These are phyloP conservation scores for Trichomonas tenax DNA, from an alignment of 208 protist genomes.

Conservation along the genomic window DNA sequence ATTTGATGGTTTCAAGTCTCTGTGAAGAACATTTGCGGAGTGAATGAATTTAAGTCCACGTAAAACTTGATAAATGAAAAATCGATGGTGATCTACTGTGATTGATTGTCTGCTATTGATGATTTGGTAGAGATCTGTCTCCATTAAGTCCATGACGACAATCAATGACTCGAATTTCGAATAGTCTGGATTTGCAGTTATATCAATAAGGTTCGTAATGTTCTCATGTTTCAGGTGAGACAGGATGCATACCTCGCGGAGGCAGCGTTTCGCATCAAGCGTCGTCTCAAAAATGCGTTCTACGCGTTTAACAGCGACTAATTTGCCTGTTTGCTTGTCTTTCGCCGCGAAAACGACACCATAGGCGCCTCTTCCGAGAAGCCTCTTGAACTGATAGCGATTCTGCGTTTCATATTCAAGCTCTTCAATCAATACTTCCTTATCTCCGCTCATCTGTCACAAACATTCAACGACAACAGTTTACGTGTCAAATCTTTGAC, in stretches of 20 bases:
- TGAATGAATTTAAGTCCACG: conserved; percentile 45
- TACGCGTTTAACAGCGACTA: conserved; percentile 54
- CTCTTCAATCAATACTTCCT: neutral
- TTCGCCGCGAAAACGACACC: conserved; percentile 37
- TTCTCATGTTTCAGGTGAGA: conserved; percentile 46
- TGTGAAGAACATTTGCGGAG: conserved; percentile 39
- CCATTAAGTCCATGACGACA: conserved; percentile 82
- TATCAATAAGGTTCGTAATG: conserved; percentile 23
- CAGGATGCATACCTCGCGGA: conserved; percentile 42
- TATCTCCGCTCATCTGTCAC: neutral
- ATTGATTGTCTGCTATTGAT: conserved; percentile 36
- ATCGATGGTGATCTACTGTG: neutral
- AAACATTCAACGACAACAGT: neutral
- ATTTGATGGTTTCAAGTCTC: conserved; percentile 56
- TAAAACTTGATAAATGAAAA: conserved; percentile 37
- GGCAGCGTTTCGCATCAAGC: conserved; percentile 60
- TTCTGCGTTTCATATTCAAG: neutral
- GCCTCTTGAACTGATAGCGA: conserved; percentile 31
- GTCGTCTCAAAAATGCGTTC: conserved; percentile 71
- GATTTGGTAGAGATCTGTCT: conserved; percentile 77
- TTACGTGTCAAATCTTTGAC: neutral
- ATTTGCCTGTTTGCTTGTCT: conserved; percentile 12
- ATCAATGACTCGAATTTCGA: conserved; percentile 64
- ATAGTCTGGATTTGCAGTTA: neutral
- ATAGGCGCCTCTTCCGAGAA: conserved; percentile 40